Percentiles rank a stretch among this genome's conserved stretches.
Conservation (phyloP, 352 stramenopile genomes). For the Globisporangium splendens region DNA sequence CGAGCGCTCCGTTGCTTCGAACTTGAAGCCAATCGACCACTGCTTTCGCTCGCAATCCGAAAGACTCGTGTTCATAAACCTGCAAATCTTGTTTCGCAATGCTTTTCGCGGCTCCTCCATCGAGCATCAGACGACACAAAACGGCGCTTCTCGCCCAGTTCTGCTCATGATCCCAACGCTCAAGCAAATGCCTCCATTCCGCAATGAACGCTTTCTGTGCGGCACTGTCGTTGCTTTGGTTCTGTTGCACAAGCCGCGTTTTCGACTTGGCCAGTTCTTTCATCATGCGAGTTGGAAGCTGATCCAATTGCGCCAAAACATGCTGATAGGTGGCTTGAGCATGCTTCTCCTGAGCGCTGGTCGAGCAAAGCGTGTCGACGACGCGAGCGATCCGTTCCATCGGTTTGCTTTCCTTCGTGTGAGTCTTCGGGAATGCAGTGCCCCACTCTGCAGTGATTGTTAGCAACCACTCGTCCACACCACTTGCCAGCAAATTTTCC, state of each 20-base stretch:
- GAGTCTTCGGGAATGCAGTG: constrained; percentile 5
- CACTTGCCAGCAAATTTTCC: neutral
- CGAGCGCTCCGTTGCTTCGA: constrained; percentile 4
- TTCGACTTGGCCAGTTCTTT: constrained; percentile 19
- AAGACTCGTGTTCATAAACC: constrained; percentile 15
- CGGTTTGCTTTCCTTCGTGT: constrained; percentile 3
- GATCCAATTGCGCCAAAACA: constrained; percentile 22
- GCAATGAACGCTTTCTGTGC: constrained; percentile 1
- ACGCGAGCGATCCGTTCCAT: neutral
- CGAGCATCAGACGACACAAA: constrained; percentile 19
- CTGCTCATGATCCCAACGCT: constrained; percentile 19
- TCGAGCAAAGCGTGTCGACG: neutral
- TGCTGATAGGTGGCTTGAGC: constrained; percentile 13
- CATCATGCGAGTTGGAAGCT: constrained; percentile 31
- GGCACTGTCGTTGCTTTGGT: neutral
- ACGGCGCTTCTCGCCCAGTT: constrained; percentile 43
- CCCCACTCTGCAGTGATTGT: constrained; percentile 5
- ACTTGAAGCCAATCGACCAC: constrained; percentile 29
- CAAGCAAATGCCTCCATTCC: constrained; percentile 24
- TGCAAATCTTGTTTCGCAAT: constrained; percentile 18
- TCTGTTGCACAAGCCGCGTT: neutral
- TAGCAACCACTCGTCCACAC: neutral
- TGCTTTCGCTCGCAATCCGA: constrained; percentile 57
- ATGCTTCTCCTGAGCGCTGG: neutral
- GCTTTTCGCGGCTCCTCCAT: neutral